Base-by-base conservation (phyloP, 2,329 filamentous ascomycete species). In the Talaromyces sp. region DNA sequence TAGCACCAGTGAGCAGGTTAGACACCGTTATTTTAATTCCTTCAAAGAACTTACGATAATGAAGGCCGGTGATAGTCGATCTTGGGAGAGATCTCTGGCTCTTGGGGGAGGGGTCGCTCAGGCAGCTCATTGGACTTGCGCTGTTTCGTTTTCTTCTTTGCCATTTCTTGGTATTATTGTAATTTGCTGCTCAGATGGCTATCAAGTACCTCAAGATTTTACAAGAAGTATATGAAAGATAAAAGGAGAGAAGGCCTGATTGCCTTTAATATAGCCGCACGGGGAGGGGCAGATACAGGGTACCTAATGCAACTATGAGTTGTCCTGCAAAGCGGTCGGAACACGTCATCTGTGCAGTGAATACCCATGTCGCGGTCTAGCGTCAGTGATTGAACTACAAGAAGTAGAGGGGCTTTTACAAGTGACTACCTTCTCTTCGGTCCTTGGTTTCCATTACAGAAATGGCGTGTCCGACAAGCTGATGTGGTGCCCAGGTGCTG, bases 31-130 rank as follows among this genome's bases (percentile, higher is more conserved):
- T 49, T 50, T 2, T 36, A 16, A 49, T 19, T 22, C 11, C 27
- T 54, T 54, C 29, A 43, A 50, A 54, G 41, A 50, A 42, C 46
- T 54, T 5, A 54, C 51, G 51, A 54, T 42, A 46, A 43, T 11
- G 22, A 54, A 46, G 51, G 51, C 36, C 51, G 47, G n/a, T 50
- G 29, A 47, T 54, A 54, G 47, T 54, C 51, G 46, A 54, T 24
- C 10, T 47, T 54, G 30, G 47, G 42, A 46, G 51, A 54, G 47
- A 49, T 39, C 47, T 54, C 47, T 42, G 51, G 29, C 29, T 32
- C 29, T 32, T 7, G 42, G 3, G 41, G 49, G 30, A 50, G 40
- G 29, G 22, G 17, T 24, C n/a, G 47, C 42, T 4, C 11, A 0
- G 41, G 41, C 14, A 47, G 8, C 51, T 42, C 36, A 54, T 54